phyloP scores from a whole-genome alignment of 2,329 filamentous ascomycete species.

The Xylaria sp. region DNA sequence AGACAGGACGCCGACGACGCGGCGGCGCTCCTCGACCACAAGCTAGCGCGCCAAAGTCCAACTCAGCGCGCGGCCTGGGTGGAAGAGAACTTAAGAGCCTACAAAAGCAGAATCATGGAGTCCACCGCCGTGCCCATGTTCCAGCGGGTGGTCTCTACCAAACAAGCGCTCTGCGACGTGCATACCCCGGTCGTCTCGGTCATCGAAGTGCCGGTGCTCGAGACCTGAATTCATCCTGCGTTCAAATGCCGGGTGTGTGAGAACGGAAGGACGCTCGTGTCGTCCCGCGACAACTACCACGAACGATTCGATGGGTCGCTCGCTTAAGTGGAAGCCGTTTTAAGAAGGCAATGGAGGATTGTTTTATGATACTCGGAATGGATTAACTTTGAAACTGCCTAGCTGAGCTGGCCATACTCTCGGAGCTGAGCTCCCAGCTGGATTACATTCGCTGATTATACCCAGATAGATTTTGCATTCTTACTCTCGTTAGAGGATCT shows the following conservation, averaged over 20 bases:
- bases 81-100: background rate
- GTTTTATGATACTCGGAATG: background rate
- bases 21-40: conserved; percentile 40
- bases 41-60: background rate
- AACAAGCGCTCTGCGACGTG: conserved; percentile 43
- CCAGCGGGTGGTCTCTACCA: conserved; percentile 39
- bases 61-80: background rate
- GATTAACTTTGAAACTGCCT: background rate
- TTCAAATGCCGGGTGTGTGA: background rate
- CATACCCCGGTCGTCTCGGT: background rate
- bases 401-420: conserved; percentile 27
- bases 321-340: background rate
- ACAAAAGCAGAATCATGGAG: background rate
- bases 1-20: conserved; percentile 44
- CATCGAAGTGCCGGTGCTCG: conserved; percentile 35
- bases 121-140: conserved; percentile 30
- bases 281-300: background rate
- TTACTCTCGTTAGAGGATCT: conserved; percentile 6
- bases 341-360: too few relatives aligned
- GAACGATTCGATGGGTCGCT: background rate
- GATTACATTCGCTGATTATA: background rate
- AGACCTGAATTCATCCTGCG: conserved; percentile 37
- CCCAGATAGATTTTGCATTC: conserved; percentile 14
- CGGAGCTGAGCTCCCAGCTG: conserved; percentile 13
- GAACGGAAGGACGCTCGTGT: conserved; percentile 8